Evolutionary conservation across 306 rosid species (phyloP).

Genomic region (Corylus americana): DNA sequence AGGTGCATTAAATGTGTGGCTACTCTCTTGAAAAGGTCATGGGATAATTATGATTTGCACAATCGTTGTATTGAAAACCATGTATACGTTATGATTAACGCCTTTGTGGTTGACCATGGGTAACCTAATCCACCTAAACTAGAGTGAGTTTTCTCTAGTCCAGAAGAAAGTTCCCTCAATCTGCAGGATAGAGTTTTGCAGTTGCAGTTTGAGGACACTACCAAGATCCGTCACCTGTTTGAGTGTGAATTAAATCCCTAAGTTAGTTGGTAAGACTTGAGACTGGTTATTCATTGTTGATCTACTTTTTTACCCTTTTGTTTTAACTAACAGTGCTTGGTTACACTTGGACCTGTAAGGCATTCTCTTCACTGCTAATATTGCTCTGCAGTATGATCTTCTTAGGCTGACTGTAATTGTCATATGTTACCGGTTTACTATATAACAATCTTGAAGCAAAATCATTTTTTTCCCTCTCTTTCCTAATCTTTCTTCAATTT

Average conservation of each 20-base stretch:
- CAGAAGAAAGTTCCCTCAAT: background rate
- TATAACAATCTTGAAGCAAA: conserved; percentile 11
- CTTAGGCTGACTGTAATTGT: background rate
- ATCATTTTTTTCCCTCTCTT: background rate
- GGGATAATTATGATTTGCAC: background rate
- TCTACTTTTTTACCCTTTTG: background rate
- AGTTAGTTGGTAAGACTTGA: background rate
- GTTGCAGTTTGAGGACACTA: background rate
- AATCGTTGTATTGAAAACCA: background rate
- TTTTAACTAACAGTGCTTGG: background rate
- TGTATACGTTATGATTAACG: background rate
- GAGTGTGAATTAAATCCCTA: background rate
- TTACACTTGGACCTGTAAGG: background rate
- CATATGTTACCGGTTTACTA: background rate
- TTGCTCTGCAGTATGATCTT: background rate
- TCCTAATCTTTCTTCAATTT: background rate
- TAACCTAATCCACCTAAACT: background rate
- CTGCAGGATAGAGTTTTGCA: background rate
- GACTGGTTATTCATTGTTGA: background rate
- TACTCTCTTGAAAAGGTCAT: background rate
- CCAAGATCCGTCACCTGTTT: background rate
- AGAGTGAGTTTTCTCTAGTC: background rate
- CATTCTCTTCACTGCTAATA: background rate
- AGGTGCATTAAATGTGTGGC: background rate
- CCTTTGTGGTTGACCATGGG: background rate